Conservation (phyloP, 106 monocot species). For the Ottelia alismoides region DNA sequence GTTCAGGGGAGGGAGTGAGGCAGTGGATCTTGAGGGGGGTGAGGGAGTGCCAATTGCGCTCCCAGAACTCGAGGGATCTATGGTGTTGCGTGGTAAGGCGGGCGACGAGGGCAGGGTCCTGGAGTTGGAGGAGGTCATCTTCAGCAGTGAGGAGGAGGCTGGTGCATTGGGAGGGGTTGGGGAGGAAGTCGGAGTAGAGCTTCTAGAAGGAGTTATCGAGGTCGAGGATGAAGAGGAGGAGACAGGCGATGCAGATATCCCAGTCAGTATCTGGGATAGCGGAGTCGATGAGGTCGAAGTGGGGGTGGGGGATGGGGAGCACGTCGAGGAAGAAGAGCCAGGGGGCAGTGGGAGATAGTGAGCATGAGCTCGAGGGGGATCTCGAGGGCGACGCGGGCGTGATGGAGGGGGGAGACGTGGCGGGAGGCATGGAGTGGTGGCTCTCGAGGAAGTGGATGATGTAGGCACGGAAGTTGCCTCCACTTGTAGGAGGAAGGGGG, state of each 20-base stretch:
- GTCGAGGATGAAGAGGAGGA: conserved; percentile 80
- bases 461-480: too few relatives aligned
- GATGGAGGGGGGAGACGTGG: too few relatives aligned
- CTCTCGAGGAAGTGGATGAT: too few relatives aligned
- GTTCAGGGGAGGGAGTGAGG: conserved; percentile 66
- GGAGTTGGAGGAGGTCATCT: conserved; percentile 82
- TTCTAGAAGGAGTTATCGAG: conserved; percentile 87
- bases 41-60: conserved; percentile 76
- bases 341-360: too few relatives aligned
- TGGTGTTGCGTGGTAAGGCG: conserved; percentile 41
- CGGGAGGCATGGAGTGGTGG: too few relatives aligned
- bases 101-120: conserved; percentile 51
- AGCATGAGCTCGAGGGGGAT: too few relatives aligned
- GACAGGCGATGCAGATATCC: conserved; percentile 90
- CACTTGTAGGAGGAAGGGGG: too few relatives aligned
- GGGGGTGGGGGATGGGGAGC: too few relatives aligned
- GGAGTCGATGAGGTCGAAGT: too few relatives aligned
- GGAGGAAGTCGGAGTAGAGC: conserved; percentile 90
- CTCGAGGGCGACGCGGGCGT: too few relatives aligned
- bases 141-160: conserved; percentile 77
- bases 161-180: conserved; percentile 72
- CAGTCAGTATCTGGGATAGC: conserved; percentile 97
- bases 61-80: conserved; percentile 79
- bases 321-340: too few relatives aligned
- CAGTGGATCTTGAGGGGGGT: conserved; percentile 86